Percentiles rank a stretch among this genome's conserved stretches.
phyloP scores from a whole-genome alignment of 257 asterid genomes.

The Nicotiana undulata region DNA sequence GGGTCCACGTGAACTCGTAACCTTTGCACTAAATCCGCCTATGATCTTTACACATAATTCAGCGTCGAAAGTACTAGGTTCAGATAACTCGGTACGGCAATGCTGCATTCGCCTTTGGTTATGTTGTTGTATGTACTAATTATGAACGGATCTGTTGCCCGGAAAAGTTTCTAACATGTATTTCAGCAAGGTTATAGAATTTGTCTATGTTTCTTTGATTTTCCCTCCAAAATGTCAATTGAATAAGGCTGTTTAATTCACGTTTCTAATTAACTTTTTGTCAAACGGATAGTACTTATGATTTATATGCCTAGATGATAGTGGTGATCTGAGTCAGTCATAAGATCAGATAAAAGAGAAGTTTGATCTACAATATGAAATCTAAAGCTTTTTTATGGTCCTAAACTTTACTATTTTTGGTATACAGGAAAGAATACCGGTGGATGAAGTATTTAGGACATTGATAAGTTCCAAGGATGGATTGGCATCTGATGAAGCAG shows the following conservation, averaged over 20 bases:
- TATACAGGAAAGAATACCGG: constrained; percentile 61
- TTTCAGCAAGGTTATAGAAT: background rate
- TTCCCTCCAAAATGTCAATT: background rate
- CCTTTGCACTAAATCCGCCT: too few species aligned
- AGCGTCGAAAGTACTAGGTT: too few species aligned
- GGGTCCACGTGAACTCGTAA: too few species aligned
- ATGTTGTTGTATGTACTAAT: background rate
- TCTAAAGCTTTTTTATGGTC: background rate
- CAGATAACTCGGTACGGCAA: too few species aligned
- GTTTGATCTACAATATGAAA: background rate
- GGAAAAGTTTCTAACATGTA: background rate
- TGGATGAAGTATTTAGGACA: constrained; percentile 70
- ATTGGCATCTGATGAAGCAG: constrained; percentile 47
- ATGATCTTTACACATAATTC: too few species aligned
- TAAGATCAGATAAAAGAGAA: background rate
- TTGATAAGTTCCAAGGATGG: constrained; percentile 67
- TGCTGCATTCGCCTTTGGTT: background rate
- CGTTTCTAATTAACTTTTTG: background rate
- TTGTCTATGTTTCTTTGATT: background rate
- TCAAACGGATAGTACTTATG: background rate
- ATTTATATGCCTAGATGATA: background rate
- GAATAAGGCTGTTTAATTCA: background rate
- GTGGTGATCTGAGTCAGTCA: background rate
- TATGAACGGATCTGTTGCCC: background rate
- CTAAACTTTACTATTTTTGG: background rate